These are phyloP conservation scores for Trichoderma semiorbis DNA, from an alignment of 2,329 filamentous ascomycete species.

Conservation along the genomic window DNA sequence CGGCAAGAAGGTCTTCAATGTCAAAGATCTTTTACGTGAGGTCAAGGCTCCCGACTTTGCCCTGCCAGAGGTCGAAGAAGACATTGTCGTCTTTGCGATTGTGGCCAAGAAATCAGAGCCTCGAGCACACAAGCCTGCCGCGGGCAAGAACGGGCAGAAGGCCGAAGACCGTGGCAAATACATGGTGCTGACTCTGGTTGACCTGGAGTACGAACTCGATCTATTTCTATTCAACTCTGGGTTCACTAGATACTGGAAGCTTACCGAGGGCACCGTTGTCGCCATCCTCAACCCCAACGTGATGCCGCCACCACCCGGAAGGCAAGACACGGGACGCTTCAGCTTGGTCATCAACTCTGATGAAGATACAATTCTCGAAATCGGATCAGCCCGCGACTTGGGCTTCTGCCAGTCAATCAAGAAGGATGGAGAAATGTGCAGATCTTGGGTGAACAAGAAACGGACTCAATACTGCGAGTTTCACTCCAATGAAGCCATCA, in stretches of 20 bases:
- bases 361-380: slow-evolving; percentile 84
- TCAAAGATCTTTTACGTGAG: slow-evolving; percentile 76
- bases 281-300: slow-evolving; percentile 89
- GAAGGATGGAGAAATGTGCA: slow-evolving; percentile 79
- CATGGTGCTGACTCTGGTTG: slow-evolving; percentile 85
- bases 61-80: slow-evolving; percentile 76
- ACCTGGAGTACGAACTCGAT: slow-evolving; percentile 87
- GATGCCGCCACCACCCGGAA: slow-evolving; percentile 77
- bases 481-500: slow-evolving; percentile 78
- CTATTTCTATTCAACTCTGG: slow-evolving; percentile 89
- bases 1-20: slow-evolving; percentile 70
- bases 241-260: slow-evolving; percentile 89
- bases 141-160: slow-evolving; percentile 42
- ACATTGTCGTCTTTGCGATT: slow-evolving; percentile 85
- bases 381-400: slow-evolving; percentile 79
- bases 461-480: slow-evolving; percentile 92
- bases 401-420: slow-evolving; percentile 83
- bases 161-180: slow-evolving; percentile 71
- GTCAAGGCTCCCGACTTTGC: slow-evolving; percentile 82
- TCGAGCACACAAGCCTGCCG: slow-evolving; percentile 51
- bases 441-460: slow-evolving; percentile 79
- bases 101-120: slow-evolving; percentile 87
- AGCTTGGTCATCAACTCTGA: slow-evolving; percentile 81
- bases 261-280: slow-evolving; percentile 85
- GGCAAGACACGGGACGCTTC: slow-evolving; percentile 77